Evolutionary conservation across 2,329 filamentous ascomycete species (phyloP).

Genomic region (Knufia fluminis): DNA sequence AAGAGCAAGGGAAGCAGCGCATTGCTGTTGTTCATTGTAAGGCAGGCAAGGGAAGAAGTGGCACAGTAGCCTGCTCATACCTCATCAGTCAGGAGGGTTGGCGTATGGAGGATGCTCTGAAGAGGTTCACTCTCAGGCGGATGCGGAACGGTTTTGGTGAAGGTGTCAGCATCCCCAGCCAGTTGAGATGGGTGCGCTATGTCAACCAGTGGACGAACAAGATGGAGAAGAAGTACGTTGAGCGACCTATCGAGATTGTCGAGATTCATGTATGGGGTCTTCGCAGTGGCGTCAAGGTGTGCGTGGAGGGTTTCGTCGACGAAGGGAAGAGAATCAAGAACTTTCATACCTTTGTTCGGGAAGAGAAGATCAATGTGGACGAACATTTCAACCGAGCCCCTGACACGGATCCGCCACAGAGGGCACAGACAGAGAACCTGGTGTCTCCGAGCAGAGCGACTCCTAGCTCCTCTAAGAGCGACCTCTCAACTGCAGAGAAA

Average conservation of each 20-base stretch:
- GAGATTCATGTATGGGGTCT: conserved; percentile 89
- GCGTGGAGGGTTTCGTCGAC: conserved; percentile 77
- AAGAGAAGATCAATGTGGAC: conserved; percentile 60
- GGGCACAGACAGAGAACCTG: conserved; percentile 15
- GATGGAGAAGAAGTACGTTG: conserved; percentile 65
- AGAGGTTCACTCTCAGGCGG: conserved; percentile 66
- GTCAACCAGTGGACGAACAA: conserved; percentile 75
- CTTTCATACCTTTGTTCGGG: conserved; percentile 67
- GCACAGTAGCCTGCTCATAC: conserved; percentile 79
- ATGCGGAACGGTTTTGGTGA: conserved; percentile 85
- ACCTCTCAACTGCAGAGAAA: conserved; percentile 30
- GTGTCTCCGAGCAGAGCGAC: conserved; percentile 16
- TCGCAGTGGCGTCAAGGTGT: conserved; percentile 76
- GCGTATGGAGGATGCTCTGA: conserved; percentile 54
- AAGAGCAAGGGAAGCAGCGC: conserved; percentile 40
- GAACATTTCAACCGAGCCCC: conserved; percentile 24
- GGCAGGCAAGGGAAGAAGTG: conserved; percentile 87
- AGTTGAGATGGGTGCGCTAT: conserved; percentile 78
- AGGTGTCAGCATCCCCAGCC: conserved; percentile 87
- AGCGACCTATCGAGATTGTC: conserved; percentile 71
- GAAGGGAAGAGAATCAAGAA: conserved; percentile 77
- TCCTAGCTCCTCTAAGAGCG: conserved; percentile 16
- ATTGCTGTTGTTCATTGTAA: conserved; percentile 95
- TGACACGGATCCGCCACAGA: conserved; percentile 1
- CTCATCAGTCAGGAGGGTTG: conserved; percentile 78